Conservation (phyloP, 495 filamentous ascomycete genomes). For the Amniculicola lignicola region DNA sequence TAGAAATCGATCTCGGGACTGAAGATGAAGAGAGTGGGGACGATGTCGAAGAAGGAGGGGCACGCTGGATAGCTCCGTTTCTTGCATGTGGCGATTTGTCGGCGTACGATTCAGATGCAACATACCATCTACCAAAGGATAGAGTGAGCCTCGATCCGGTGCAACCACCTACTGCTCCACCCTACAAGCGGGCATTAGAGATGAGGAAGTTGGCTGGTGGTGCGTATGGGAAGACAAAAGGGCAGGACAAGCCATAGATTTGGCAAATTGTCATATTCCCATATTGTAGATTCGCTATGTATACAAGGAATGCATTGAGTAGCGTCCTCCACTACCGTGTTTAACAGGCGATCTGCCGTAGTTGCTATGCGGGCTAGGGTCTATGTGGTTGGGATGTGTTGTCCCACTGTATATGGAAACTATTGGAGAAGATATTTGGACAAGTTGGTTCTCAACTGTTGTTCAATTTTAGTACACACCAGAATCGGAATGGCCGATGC, state of each 20-base stretch:
- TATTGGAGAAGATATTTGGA: too few relatives aligned
- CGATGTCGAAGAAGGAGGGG: slow-evolving; percentile 35
- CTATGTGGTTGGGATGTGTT: too few relatives aligned
- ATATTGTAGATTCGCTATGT: neutral
- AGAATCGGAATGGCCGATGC: too few relatives aligned
- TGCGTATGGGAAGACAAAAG: slow-evolving; percentile 75
- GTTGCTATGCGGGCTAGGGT: too few relatives aligned
- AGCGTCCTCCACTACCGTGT: too few relatives aligned
- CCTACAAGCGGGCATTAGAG: slow-evolving; percentile 88
- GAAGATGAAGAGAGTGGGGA: slow-evolving; percentile 39
- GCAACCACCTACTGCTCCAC: slow-evolving; percentile 94
- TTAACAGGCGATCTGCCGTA: too few relatives aligned
- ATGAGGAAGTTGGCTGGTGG: slow-evolving; percentile 72
- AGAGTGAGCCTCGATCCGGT: slow-evolving; percentile 83
- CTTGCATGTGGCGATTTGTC: slow-evolving; percentile 96
- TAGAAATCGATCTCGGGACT: slow-evolving; percentile 55
- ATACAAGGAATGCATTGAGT: too few relatives aligned
- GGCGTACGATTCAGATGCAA: slow-evolving; percentile 89
- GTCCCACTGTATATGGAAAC: too few relatives aligned
- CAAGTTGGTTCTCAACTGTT: too few relatives aligned
- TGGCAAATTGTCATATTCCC: neutral
- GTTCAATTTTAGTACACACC: too few relatives aligned
- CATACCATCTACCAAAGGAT: slow-evolving; percentile 75
- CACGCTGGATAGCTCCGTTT: slow-evolving; percentile 86
- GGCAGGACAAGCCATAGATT: neutral